Base-by-base conservation (phyloP, 805 yeast genomes). In the Kodamaea hsintzibuensis region DNA sequence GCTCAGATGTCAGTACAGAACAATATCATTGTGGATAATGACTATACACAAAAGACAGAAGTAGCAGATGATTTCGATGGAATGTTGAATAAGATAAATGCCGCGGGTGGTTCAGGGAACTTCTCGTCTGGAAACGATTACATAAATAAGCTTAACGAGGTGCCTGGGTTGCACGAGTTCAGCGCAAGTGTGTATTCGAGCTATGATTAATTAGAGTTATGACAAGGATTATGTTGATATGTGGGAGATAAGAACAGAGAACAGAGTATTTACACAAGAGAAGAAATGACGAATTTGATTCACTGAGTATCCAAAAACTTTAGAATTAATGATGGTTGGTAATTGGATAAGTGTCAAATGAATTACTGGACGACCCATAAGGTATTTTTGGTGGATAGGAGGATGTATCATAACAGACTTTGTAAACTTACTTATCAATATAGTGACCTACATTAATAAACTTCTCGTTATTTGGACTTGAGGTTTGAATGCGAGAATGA, bases 161-260 rank as follows among this genome's bases (percentile, higher is more conserved):
- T 70, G 33, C 85, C 82, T 14, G 91, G 85, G 58, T 78, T 92
- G 54, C 96, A 89, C 59, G 97, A 91, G 56, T 79, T 92, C 60
- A 86, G 96, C 71, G 98, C 98, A 3, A 80, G 91, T 60, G 92
- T 92, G 7, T 92, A 92, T 68, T 87, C 96, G 16, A 91, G 91
- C 63, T 89, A 88, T 58, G 79, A 75, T 51, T 74, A 64, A 27
- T 38, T 46, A 38, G 38, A 18, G 22, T 18, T 43, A 43, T 12
- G 47, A 13, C 14, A 13, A 22, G 19, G 25, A 4, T 22, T 16
- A 17, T 19, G 25, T 42, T 38, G 16, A 38, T 38, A 38, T 3
- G 39, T 38, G 14, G 42, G 42, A 38, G 14, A 4, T 2, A 16
- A 38, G 42, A 38, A 14, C 42, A n/a, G 42, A 38, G 9, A 38